These are phyloP conservation scores for Podila epicladia DNA, from an alignment of 192 early-diverging fungal genomes.

Conservation along the genomic window DNA sequence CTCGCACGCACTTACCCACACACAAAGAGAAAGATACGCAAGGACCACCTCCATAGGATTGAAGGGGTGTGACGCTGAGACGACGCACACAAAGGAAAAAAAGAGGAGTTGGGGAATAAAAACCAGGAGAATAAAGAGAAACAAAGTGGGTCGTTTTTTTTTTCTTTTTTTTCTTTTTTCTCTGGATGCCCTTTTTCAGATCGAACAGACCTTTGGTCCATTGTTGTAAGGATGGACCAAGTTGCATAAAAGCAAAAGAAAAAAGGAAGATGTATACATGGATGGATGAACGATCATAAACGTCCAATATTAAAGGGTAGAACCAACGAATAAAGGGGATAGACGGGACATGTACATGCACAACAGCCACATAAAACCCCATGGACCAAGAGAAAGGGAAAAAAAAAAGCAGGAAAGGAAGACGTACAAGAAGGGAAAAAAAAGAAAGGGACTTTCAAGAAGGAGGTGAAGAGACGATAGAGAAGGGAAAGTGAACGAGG, in stretches of 20 bases:
- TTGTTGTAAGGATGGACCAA: too few species aligned
- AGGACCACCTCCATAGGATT: not conserved
- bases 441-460: not conserved
- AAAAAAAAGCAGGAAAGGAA: not conserved
- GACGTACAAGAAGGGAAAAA: not conserved
- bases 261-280: too few species aligned
- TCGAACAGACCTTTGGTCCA: too few species aligned
- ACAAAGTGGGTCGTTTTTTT: not conserved
- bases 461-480: not conserved
- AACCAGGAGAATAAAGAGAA: not conserved
- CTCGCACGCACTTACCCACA: not conserved
- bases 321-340: too few species aligned
- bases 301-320: too few species aligned
- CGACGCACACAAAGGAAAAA: not conserved
- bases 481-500: not conserved
- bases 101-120: slow-evolving; percentile 3
- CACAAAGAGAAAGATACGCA: not conserved
- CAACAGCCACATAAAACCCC: slow-evolving; percentile 1
- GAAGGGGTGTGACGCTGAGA: not conserved
- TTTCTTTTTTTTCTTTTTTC: not conserved
- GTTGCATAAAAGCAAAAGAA: too few species aligned
- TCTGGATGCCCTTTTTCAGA: not conserved
- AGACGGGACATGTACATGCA: not conserved
- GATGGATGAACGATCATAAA: too few species aligned
- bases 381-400: too few species aligned